These are phyloP conservation scores for Trichophyton rubrum DNA, from an alignment of 2,329 filamentous ascomycete species.

Conservation along the genomic window DNA sequence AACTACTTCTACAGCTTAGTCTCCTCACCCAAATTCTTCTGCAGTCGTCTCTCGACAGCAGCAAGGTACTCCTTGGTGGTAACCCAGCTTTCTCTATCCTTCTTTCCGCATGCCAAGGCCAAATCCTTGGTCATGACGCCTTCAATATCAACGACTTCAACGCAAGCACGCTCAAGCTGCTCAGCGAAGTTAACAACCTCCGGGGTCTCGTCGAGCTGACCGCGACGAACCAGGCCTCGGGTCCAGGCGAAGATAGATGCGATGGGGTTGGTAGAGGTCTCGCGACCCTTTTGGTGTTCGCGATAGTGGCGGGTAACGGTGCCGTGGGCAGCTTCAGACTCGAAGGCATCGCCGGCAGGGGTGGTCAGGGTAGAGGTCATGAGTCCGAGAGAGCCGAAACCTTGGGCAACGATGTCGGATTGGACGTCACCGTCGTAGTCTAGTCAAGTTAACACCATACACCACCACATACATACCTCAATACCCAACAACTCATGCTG, in stretches of 20 bases:
- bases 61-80: slow-evolving; percentile 85
- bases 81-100: slow-evolving; percentile 70
- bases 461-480: no score
- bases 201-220: slow-evolving; percentile 83
- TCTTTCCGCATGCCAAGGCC: slow-evolving; percentile 87
- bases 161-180: slow-evolving; percentile 78
- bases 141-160: slow-evolving; percentile 86
- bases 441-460: slow-evolving; percentile 24
- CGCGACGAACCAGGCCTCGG: slow-evolving; percentile 81
- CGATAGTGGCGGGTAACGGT: slow-evolving; percentile 98
- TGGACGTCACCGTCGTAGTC: slow-evolving; percentile 99
- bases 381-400: slow-evolving; percentile 92
- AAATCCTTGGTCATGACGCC: slow-evolving; percentile 99
- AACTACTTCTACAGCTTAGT: slow-evolving; percentile 7
- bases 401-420: slow-evolving; percentile 95
- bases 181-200: slow-evolving; percentile 87
- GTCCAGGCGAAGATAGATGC: slow-evolving; percentile 99
- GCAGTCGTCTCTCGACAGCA: slow-evolving; percentile 82
- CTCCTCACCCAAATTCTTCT: slow-evolving; percentile 47
- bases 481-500: neutral
- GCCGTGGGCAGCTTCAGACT: slow-evolving; percentile 94
- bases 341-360: slow-evolving; percentile 90
- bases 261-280: slow-evolving; percentile 97
- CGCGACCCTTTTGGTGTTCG: slow-evolving; percentile 94
- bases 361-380: slow-evolving; percentile 98